Base-by-base conservation (phyloP, 179 eudicot species). In the Corrigiola litoralis region DNA sequence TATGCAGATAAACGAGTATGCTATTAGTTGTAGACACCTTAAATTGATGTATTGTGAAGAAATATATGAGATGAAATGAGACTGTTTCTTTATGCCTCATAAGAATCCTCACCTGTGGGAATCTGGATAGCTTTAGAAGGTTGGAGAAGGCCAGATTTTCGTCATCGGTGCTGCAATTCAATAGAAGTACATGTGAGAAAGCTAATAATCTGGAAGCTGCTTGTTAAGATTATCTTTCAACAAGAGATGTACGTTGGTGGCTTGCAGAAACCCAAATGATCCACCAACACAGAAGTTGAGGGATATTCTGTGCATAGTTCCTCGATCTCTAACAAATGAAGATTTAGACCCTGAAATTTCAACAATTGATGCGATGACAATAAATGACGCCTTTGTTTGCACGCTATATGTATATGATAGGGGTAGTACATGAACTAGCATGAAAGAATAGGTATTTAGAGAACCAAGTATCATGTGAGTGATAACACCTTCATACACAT, bases 181-280 rank as follows among this genome's bases (percentile, higher is more conserved):
- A 58, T 6, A 56, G 25, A 53, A 29, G 23, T 23, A n/a, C n/a
- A n/a, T 28, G 13, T 55, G 44, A 45, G 65, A 16, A 41, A 50
- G 47, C 55, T 6, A 23, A 29, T 25, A 65, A 60, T 20, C 11
- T 27, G 28, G 52, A 61, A 42, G 31, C 21, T 52, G 32, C 17
- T 56, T 62, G 20, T 17, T 25, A 56, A 1, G 38, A 62, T 17
- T 40, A 45, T 38, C 49, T 24, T 29, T 27, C 16, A 46, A 56
- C 29, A 55, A 37, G 67, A 61, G 46, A 52, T 58, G 71, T 84
- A 85, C 96, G 11, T 62, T 58, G 96, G 96, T 33, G 91, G 88
- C 50, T 86, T 85, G 78, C 98, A 92, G 80, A 92, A 92, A 42
- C 86, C 98, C 69, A 92, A 38, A 77, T 92, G 98, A 81, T 92